A percentile compares a stretch with the other conserved stretches of the same genome.
These are phyloP conservation scores for Amanita rubescens DNA, from an alignment of 768 basidiomycete species.

Conservation along the genomic window DNA sequence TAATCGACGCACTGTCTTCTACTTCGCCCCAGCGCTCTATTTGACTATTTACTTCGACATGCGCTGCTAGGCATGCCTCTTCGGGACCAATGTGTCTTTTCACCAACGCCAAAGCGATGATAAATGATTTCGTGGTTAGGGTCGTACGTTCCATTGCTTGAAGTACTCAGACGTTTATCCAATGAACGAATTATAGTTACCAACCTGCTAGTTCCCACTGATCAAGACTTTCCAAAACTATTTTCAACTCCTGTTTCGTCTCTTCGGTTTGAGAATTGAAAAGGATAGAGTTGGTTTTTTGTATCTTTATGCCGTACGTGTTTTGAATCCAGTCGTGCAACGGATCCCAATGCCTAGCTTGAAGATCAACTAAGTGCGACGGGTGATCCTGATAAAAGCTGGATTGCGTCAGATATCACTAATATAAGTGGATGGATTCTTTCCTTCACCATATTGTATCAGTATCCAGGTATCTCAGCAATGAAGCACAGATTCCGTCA, in stretches of 20 bases:
- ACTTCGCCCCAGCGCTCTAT: conserved; percentile 99
- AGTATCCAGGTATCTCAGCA: conserved; percentile 86
- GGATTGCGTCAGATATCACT: conserved; percentile 1
- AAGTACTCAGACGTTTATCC: not conserved
- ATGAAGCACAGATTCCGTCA: conserved; percentile 52
- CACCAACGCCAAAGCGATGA: conserved; percentile 81
- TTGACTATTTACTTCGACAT: conserved; percentile 93
- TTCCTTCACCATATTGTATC: conserved; percentile 81
- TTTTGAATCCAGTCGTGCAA: conserved; percentile 71
- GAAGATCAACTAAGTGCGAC: conserved; percentile 65
- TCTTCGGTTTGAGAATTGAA: conserved; percentile 61
- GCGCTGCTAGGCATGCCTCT: conserved; percentile 75
- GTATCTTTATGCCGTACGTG: conserved; percentile 60
- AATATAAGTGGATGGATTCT: not conserved
- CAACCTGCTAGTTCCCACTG: conserved; percentile 86
- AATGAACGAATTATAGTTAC: conserved; percentile 15
- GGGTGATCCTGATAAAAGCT: conserved; percentile 80
- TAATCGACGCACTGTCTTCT: conserved; percentile 78
- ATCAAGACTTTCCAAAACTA: conserved; percentile 57
- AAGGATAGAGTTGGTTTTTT: conserved; percentile 65
- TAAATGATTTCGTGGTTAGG: conserved; percentile 83
- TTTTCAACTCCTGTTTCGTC: conserved; percentile 52
- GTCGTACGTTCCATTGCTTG: conserved; percentile 88
- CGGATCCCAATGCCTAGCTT: conserved; percentile 83
- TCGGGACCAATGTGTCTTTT: conserved; percentile 72